These are phyloP conservation scores for Adansonia madagascariensis DNA, from an alignment of 441 rosid species.

Conservation along the genomic window DNA sequence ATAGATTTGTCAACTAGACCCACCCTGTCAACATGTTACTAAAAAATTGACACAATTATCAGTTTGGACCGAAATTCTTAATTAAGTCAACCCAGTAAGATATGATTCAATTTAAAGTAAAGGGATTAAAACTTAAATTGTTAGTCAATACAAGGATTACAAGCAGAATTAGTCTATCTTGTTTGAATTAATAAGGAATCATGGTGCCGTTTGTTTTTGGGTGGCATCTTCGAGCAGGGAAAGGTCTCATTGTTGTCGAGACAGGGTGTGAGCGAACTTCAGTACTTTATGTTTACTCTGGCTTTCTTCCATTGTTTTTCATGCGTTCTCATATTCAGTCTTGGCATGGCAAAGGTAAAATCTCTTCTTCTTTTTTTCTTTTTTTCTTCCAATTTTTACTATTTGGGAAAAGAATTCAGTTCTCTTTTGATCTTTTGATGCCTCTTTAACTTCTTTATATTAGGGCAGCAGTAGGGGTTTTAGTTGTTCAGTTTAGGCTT, in stretches of 20 bases:
- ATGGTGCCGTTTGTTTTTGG: background rate
- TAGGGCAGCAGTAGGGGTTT: background rate
- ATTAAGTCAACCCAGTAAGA: too few species aligned
- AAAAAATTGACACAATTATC: too few species aligned
- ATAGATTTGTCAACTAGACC: too few species aligned
- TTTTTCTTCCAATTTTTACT: too few species aligned
- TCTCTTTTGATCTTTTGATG: background rate
- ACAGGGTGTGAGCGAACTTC: slow-evolving; percentile 53
- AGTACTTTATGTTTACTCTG: slow-evolving; percentile 57
- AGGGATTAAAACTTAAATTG: too few species aligned
- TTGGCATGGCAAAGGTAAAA: slow-evolving; percentile 62
- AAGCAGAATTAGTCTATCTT: too few species aligned
- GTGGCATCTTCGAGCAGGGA: slow-evolving; percentile 44
- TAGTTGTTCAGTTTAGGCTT: background rate
- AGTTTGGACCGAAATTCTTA: too few species aligned
- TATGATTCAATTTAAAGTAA: too few species aligned
- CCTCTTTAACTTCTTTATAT: background rate
- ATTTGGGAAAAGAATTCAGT: too few species aligned
- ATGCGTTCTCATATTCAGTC: slow-evolving; percentile 53
- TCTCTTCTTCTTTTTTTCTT: background rate
- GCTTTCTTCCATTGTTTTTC: slow-evolving; percentile 59
- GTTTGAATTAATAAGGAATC: background rate
- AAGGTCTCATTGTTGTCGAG: slow-evolving; percentile 54
- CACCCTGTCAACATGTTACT: too few species aligned
- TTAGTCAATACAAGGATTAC: too few species aligned